A percentile compares a stretch with the other conserved stretches of the same genome.
Conservation (phyloP, 2,329 filamentous ascomycete genomes). For the Neofusicoccum ribis region DNA sequence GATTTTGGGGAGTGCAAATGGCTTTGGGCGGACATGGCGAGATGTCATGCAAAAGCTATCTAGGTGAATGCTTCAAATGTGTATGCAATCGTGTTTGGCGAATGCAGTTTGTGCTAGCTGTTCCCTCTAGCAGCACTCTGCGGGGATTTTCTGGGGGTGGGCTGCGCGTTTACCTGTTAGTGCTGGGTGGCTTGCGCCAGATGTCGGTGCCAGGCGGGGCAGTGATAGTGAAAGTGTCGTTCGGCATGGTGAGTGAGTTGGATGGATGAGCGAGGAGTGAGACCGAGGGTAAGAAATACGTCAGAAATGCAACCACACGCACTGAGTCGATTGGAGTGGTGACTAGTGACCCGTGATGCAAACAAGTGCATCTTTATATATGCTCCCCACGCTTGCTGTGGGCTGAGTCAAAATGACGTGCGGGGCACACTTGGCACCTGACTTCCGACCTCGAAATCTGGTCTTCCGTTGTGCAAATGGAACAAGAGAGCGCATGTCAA, state of each 20-base stretch:
- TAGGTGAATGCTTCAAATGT: no score
- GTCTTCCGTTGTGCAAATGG: background rate
- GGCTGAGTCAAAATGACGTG: background rate
- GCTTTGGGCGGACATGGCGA: no score
- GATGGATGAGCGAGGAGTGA: background rate
- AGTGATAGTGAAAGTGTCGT: constrained; percentile 24
- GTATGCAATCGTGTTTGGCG: no score
- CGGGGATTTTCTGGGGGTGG: constrained; percentile 29
- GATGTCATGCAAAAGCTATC: no score
- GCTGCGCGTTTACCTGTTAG: constrained; percentile 40
- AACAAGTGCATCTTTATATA: background rate
- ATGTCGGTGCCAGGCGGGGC: constrained; percentile 66
- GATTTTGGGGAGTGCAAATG: no score
- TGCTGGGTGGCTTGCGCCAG: constrained; percentile 73
- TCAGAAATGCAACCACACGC: background rate
- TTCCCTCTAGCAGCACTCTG: no score
- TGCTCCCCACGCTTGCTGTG: background rate
- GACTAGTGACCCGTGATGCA: background rate
- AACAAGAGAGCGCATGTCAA: background rate
- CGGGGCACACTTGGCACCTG: constrained; percentile 7
- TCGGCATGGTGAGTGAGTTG: background rate
- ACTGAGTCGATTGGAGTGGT: background rate
- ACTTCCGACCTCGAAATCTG: background rate
- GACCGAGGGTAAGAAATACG: background rate
- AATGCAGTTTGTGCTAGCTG: no score